These are phyloP conservation scores for Yarrowia sp. DNA, from an alignment of 805 yeast species.

Conservation along the genomic window DNA sequence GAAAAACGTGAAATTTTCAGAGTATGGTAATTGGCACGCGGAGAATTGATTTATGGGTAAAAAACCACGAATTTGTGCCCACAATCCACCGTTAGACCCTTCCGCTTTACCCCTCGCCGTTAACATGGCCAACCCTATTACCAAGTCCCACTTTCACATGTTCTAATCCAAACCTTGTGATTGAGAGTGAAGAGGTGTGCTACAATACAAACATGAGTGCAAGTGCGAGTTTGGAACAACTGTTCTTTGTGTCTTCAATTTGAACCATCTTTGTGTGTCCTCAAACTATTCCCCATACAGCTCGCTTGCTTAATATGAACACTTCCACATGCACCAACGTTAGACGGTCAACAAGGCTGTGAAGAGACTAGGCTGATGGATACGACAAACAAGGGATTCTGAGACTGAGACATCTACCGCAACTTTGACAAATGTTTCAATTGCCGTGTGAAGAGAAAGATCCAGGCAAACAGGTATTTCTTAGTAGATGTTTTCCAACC, in stretches of 20 bases:
- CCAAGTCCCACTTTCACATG: constrained; percentile 18
- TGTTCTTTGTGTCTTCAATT: too few species aligned
- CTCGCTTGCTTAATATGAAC: too few species aligned
- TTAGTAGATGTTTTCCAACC: too few species aligned
- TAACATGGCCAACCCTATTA: constrained; percentile 3
- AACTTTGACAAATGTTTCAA: neutral
- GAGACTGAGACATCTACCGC: constrained; percentile 2
- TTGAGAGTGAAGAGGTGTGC: neutral
- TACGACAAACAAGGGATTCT: constrained; percentile 7
- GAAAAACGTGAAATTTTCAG: neutral
- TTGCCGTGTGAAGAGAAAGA: too few species aligned
- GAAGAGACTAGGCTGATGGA: neutral
- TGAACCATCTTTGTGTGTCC: too few species aligned
- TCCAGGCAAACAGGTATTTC: too few species aligned
- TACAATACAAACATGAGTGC: too few species aligned
- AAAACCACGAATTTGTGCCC: too few species aligned
- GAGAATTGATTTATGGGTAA: too few species aligned
- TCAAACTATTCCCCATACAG: too few species aligned
- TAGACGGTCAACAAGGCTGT: constrained; percentile 2
- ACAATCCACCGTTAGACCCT: neutral
- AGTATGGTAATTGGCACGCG: neutral
- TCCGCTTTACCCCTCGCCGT: neutral
- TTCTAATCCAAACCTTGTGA: neutral
- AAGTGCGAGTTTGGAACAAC: too few species aligned
- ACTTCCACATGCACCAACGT: neutral